phyloP scores from a whole-genome alignment of 2,329 filamentous ascomycete species.

The Paraconiothyrium sp. region DNA sequence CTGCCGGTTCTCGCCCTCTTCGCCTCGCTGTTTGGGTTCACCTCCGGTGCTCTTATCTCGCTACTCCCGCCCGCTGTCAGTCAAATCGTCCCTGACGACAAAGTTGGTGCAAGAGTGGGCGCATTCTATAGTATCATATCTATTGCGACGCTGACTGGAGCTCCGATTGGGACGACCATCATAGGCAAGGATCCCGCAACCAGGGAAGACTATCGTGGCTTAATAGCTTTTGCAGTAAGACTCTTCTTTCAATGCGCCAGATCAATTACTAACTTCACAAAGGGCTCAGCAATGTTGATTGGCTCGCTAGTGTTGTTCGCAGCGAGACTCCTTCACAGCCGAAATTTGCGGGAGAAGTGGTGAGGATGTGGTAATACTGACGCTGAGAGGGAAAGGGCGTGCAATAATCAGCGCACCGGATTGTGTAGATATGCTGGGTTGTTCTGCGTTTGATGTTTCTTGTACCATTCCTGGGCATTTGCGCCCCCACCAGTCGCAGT shows the following conservation, averaged over 20 bases:
- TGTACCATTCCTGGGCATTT: not conserved
- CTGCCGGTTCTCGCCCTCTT: conserved; percentile 71
- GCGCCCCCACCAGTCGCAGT: conserved; percentile 6
- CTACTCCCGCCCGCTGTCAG: conserved; percentile 71
- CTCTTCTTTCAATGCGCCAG: not conserved
- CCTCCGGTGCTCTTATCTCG: conserved; percentile 72
- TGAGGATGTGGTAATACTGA: not conserved
- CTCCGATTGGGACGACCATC: conserved; percentile 69
- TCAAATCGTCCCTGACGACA: conserved; percentile 74
- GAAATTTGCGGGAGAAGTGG: conserved; percentile 10
- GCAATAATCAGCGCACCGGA: too few relatives aligned
- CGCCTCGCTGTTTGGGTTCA: conserved; percentile 72
- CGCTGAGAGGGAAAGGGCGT: too few relatives aligned
- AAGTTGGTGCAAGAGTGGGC: conserved; percentile 75
- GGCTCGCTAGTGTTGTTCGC: conserved; percentile 10
- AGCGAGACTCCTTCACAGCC: conserved; percentile 9
- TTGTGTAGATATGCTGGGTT: too few relatives aligned
- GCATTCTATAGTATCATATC: conserved; percentile 69
- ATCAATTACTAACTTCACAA: not conserved
- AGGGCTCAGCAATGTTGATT: conserved; percentile 13
- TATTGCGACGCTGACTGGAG: conserved; percentile 72
- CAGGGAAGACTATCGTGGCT: conserved; percentile 33
- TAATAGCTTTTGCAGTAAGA: conserved; percentile 40
- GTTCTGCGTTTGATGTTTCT: not conserved
- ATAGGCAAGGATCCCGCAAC: conserved; percentile 27